Conservation (phyloP, 2,329 filamentous ascomycete genomes). For the Colletotrichum tropicicola region DNA sequence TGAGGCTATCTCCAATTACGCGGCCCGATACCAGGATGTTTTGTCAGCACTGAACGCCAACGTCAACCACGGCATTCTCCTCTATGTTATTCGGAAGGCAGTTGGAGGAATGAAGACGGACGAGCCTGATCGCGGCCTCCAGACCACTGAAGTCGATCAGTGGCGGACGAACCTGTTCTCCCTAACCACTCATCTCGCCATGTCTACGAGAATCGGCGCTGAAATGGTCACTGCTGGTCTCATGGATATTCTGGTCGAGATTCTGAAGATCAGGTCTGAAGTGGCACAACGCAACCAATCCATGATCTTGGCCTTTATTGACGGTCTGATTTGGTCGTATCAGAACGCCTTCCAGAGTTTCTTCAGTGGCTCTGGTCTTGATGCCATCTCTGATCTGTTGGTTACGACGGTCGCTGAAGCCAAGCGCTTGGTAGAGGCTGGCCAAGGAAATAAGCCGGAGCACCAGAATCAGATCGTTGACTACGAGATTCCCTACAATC, state of each 20-base stretch:
- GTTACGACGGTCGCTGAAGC: constrained; percentile 80
- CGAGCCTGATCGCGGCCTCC: constrained; percentile 62
- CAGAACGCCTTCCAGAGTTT: constrained; percentile 86
- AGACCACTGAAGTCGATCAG: constrained; percentile 77
- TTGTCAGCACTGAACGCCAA: constrained; percentile 92
- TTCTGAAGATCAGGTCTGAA: constrained; percentile 82
- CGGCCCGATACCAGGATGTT: constrained; percentile 81
- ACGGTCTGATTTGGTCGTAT: constrained; percentile 86
- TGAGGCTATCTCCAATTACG: constrained; percentile 85
- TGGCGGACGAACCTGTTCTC: constrained; percentile 93
- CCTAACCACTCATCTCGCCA: constrained; percentile 83
- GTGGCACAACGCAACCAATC: constrained; percentile 87
- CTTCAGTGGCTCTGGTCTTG: constrained; percentile 83
- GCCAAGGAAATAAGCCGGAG: constrained; percentile 75
- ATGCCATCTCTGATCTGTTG: constrained; percentile 88
- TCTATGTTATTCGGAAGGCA: constrained; percentile 91
- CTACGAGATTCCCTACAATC: constrained; percentile 91
- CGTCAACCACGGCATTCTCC: constrained; percentile 93
- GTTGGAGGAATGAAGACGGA: constrained; percentile 80
- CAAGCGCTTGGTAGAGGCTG: constrained; percentile 70
- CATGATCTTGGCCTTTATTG: constrained; percentile 86
- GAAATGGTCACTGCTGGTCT: constrained; percentile 90
- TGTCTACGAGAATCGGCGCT: constrained; percentile 77
- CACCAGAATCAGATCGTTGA: constrained; percentile 85
- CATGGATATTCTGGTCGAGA: constrained; percentile 89